A percentile compares a stretch with the other conserved stretches of the same genome.
Evolutionary conservation across 441 rosid species (phyloP).

Genomic region (Isatis lusitanica): DNA sequence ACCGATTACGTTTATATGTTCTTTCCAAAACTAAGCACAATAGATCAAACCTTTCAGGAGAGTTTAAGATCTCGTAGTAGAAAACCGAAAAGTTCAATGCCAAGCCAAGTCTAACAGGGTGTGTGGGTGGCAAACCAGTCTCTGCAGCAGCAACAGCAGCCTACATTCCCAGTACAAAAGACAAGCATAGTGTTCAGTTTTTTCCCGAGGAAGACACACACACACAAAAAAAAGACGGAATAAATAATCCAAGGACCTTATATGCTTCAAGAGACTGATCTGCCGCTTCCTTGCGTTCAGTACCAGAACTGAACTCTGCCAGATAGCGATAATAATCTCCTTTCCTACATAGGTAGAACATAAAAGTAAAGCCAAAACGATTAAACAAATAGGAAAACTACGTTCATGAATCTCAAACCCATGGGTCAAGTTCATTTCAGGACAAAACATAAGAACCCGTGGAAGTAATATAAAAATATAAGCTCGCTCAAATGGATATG

Average conservation of each 20-base stretch:
- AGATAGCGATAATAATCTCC: slow-evolving; percentile 87
- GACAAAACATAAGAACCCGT: slow-evolving; percentile 3
- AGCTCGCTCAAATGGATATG: background rate
- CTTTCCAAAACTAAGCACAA: background rate
- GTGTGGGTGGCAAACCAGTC: slow-evolving; percentile 78
- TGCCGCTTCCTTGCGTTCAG: slow-evolving; percentile 84
- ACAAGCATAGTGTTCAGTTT: background rate
- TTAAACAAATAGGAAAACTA: background rate
- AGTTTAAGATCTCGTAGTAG: slow-evolving; percentile 92
- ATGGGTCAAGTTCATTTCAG: background rate
- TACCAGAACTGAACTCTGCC: slow-evolving; percentile 73
- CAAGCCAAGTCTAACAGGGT: slow-evolving; percentile 93
- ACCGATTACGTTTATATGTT: background rate
- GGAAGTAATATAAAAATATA: background rate
- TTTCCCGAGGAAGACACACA: background rate
- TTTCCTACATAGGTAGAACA: slow-evolving; percentile 51
- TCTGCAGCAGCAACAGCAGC: slow-evolving; percentile 67
- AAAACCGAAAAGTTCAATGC: slow-evolving; percentile 92
- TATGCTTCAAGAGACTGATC: slow-evolving; percentile 88
- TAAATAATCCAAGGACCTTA: slow-evolving; percentile 46
- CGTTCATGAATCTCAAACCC: background rate
- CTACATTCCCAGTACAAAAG: slow-evolving; percentile 40
- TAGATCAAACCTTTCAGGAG: slow-evolving; percentile 65
- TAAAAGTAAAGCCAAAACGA: slow-evolving; percentile 5
- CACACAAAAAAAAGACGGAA: background rate